Evolutionary conservation across 805 yeast species (phyloP).

Genomic region (Saccharomyces paradoxus): DNA sequence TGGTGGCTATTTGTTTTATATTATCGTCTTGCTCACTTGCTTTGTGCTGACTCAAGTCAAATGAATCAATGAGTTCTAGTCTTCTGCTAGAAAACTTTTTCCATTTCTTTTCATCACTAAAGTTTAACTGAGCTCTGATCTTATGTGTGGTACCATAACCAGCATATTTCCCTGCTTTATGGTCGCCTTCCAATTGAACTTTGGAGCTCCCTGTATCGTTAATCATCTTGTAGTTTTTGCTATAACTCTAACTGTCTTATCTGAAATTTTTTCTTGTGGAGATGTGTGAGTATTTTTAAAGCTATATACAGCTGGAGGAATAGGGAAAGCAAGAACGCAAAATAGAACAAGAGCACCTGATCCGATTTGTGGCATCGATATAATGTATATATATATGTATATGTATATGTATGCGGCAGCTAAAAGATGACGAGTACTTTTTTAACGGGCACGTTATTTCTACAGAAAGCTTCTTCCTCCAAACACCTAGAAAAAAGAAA

Average conservation of each 20-base stretch:
- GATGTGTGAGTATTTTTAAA: background rate
- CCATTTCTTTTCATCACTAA: slow-evolving; percentile 80
- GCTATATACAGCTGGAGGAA: background rate
- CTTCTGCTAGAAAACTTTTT: slow-evolving; percentile 84
- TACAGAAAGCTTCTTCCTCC: background rate
- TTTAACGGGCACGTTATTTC: background rate
- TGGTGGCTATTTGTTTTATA: slow-evolving; percentile 68
- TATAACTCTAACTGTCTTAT: background rate
- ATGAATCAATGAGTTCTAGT: slow-evolving; percentile 76
- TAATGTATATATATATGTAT: background rate
- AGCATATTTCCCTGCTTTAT: background rate
- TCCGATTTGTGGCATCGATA: background rate
- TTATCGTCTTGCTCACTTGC: slow-evolving; percentile 90
- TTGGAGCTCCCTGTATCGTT: background rate
- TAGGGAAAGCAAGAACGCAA: background rate
- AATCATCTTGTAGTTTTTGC: background rate
- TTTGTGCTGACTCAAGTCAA: slow-evolving; percentile 52
- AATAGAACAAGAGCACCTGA: background rate
- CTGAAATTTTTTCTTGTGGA: background rate
- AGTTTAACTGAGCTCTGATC: slow-evolving; percentile 49
- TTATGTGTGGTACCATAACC: slow-evolving; percentile 35
- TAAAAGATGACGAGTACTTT: background rate
- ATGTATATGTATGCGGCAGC: background rate
- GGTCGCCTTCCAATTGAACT: background rate
- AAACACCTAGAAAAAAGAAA: background rate